phyloP scores from a whole-genome alignment of 495 filamentous ascomycete species.

The Penicillium salamii region DNA sequence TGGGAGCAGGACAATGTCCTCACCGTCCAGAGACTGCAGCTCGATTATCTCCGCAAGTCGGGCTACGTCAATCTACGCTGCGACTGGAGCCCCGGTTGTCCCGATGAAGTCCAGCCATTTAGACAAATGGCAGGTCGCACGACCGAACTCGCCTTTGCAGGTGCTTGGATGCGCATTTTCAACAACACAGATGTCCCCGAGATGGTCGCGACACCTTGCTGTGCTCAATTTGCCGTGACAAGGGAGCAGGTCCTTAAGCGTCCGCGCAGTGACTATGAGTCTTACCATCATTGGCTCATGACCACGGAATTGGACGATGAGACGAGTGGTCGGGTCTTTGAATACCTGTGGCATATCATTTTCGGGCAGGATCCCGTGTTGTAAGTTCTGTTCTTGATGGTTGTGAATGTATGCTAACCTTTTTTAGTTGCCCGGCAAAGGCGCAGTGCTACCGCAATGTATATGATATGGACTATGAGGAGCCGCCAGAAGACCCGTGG shows the following conservation, averaged over 20 bases:
- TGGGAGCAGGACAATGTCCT: conserved; percentile 42
- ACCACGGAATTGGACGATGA: conserved; percentile 55
- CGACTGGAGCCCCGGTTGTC: conserved; percentile 43
- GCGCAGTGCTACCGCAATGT: conserved; percentile 31
- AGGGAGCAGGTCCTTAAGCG: conserved; percentile 47
- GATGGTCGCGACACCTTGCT: conserved; percentile 54
- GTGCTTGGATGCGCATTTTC: conserved; percentile 45
- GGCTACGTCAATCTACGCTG: conserved; percentile 54
- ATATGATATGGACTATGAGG: conserved; percentile 22
- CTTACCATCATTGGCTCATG: conserved; percentile 59
- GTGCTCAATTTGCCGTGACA: conserved; percentile 68
- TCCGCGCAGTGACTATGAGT: conserved; percentile 50
- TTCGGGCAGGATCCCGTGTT: conserved; percentile 44
- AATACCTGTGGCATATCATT: conserved; percentile 72
- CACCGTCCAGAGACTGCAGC: conserved; percentile 33
- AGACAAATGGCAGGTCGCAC: conserved; percentile 18
- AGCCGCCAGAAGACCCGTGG: neutral
- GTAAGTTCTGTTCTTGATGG: conserved; percentile 19
- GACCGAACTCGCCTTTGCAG: conserved; percentile 26
- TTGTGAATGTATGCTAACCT: conserved; percentile 5
- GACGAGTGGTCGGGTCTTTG: conserved; percentile 61
- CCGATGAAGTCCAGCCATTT: conserved; percentile 39
- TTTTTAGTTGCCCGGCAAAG: conserved; percentile 30
- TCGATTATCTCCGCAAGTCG: conserved; percentile 37
- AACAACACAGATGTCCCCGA: conserved; percentile 44